Percentiles rank a stretch among this genome's conserved stretches.
These are phyloP conservation scores for Pleurotus cornucopiae DNA, from an alignment of 768 basidiomycete species.

Conservation along the genomic window DNA sequence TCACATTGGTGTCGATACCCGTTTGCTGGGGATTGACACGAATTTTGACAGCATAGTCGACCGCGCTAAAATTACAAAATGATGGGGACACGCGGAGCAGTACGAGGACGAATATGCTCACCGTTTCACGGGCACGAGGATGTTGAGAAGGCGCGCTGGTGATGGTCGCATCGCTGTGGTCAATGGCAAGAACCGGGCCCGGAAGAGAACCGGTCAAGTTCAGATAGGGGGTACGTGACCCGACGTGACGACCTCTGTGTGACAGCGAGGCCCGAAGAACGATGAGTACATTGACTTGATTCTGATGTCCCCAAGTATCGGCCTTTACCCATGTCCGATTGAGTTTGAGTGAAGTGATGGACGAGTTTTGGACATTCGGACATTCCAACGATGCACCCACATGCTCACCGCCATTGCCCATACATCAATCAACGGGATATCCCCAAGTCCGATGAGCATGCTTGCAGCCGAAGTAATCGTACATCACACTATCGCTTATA, in stretches of 20 bases:
- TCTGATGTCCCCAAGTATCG: too few relatives aligned
- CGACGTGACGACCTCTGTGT: too few relatives aligned
- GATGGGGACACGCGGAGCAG: background rate
- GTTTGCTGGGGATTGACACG: constrained; percentile 94
- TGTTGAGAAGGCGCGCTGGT: constrained; percentile 68
- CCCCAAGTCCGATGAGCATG: too few relatives aligned
- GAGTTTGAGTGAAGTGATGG: too few relatives aligned
- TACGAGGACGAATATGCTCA: constrained; percentile 23
- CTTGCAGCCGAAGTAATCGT: background rate
- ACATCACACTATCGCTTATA: background rate
- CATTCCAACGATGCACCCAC: too few relatives aligned
- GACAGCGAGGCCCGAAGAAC: too few relatives aligned
- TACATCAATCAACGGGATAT: too few relatives aligned
- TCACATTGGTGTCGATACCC: constrained; percentile 94
- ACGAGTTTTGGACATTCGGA: too few relatives aligned
- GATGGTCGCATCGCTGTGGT: constrained; percentile 65
- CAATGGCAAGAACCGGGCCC: background rate
- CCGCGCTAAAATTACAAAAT: constrained; percentile 47
- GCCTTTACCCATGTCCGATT: too few relatives aligned
- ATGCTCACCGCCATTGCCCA: too few relatives aligned
- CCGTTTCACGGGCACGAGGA: constrained; percentile 94
- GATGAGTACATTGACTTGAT: too few relatives aligned
- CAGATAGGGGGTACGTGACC: too few relatives aligned
- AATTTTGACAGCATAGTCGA: constrained; percentile 99
- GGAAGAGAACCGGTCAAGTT: background rate